Evolutionary conservation across 2,329 filamentous ascomycete species (phyloP).

Genomic region (Biscogniauxia sp.): DNA sequence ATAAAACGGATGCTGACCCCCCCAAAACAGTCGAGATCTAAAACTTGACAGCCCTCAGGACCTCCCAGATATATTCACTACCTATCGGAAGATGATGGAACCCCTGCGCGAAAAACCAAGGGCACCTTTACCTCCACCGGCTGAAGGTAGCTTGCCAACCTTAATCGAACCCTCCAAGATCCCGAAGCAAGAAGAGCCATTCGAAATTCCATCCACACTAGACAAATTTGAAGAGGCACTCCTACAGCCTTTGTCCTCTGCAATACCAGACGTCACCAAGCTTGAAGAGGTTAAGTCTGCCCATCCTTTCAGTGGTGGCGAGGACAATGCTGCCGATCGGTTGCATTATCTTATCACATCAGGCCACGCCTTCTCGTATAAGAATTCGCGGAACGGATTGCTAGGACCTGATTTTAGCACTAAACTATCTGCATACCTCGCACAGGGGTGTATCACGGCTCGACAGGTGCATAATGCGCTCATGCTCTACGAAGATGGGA

Average conservation of each 20-base stretch:
- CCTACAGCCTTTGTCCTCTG: slow-evolving; percentile 53
- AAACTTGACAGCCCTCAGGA: slow-evolving; percentile 55
- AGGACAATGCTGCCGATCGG: slow-evolving; percentile 56
- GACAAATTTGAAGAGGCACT: slow-evolving; percentile 54
- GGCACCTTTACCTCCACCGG: slow-evolving; percentile 51
- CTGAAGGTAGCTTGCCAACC: slow-evolving; percentile 51
- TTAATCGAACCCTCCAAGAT: slow-evolving; percentile 50
- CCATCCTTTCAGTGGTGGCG: slow-evolving; percentile 68
- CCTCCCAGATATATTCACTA: slow-evolving; percentile 73
- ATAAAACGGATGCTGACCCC: slow-evolving; percentile 1
- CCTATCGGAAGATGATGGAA: slow-evolving; percentile 70
- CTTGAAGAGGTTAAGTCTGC: slow-evolving; percentile 52
- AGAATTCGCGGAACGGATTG: slow-evolving; percentile 69
- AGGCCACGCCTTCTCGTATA: slow-evolving; percentile 63
- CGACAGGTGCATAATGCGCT: slow-evolving; percentile 70
- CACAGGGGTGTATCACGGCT: slow-evolving; percentile 69
- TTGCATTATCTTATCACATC: slow-evolving; percentile 59
- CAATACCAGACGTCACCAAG: slow-evolving; percentile 49
- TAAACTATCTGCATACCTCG: slow-evolving; percentile 71
- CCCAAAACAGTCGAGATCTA: slow-evolving; percentile 58
- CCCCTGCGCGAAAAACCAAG: slow-evolving; percentile 66
- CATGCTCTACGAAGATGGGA: slow-evolving; percentile 66
- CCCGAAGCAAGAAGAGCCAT: slow-evolving; percentile 60
- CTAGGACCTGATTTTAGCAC: slow-evolving; percentile 70
- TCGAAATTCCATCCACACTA: slow-evolving; percentile 57